Evolutionary conservation across 306 rosid genomes (phyloP).

Genomic region (Cucumis hystrix): DNA sequence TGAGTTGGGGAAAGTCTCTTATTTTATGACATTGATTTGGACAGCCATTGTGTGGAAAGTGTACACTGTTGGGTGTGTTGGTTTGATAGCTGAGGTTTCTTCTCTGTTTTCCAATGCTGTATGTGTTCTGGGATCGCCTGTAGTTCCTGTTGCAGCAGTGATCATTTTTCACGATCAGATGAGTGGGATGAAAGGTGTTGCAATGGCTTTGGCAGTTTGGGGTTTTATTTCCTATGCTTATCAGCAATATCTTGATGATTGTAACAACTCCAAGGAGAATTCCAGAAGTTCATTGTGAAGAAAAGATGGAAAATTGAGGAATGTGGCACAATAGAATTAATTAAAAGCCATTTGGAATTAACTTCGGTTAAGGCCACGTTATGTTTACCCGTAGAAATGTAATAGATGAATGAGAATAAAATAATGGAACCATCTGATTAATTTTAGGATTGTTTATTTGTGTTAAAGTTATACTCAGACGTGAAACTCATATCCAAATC

Average conservation of each 20-base stretch:
- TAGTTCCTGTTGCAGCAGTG: slow-evolving; percentile 29
- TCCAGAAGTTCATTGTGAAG: not conserved
- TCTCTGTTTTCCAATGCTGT: slow-evolving; percentile 31
- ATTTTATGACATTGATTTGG: slow-evolving; percentile 19
- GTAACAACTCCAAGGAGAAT: not conserved
- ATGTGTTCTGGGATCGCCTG: slow-evolving; percentile 20
- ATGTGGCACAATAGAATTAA: too few relatives aligned
- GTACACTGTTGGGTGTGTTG: slow-evolving; percentile 15
- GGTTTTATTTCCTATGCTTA: slow-evolving; percentile 32
- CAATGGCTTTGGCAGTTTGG: slow-evolving; percentile 31
- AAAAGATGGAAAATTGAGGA: not conserved
- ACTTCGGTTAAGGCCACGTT: too few relatives aligned
- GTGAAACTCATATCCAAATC: too few relatives aligned
- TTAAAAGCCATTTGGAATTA: too few relatives aligned
- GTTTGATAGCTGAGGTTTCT: slow-evolving; percentile 30
- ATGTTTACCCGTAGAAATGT: too few relatives aligned
- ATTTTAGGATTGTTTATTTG: too few relatives aligned
- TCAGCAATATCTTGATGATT: slow-evolving; percentile 26
- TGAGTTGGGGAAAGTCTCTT: slow-evolving; percentile 24
- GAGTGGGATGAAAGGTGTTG: slow-evolving; percentile 27
- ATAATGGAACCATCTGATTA: too few relatives aligned
- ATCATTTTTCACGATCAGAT: slow-evolving; percentile 26
- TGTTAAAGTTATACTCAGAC: too few relatives aligned
- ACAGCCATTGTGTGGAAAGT: slow-evolving; percentile 21
- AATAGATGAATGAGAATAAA: too few relatives aligned